A percentile compares a stretch with the other conserved stretches of the same genome.
Evolutionary conservation across 495 filamentous ascomycete genomes (phyloP).

Genomic region (Annulohypoxylon nitens): DNA sequence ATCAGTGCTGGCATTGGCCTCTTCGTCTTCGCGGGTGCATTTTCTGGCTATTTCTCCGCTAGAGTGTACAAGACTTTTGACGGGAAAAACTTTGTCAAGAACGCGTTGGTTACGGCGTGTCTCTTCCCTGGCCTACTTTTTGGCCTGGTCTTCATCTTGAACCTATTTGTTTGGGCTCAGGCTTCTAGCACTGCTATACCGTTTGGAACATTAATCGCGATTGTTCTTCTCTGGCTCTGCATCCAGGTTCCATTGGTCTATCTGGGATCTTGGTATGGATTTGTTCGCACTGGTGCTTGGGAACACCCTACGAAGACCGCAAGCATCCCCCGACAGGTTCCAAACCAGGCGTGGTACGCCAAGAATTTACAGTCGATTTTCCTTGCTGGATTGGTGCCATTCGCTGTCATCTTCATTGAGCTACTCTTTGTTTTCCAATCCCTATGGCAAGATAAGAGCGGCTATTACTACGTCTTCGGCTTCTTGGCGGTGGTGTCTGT

Average conservation of each 20-base stretch:
- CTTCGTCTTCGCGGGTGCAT: slow-evolving; percentile 88
- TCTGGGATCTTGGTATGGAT: slow-evolving; percentile 85
- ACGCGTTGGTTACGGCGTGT: slow-evolving; percentile 84
- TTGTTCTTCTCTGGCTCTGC: slow-evolving; percentile 86
- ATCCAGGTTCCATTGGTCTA: slow-evolving; percentile 93
- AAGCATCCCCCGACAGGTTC: slow-evolving; percentile 79
- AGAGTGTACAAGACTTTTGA: slow-evolving; percentile 90
- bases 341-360: slow-evolving; percentile 84
- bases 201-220: slow-evolving; percentile 83
- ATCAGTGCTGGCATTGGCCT: slow-evolving; percentile 88
- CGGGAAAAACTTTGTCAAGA: slow-evolving; percentile 82
- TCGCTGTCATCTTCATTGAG: slow-evolving; percentile 94
- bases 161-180: slow-evolving; percentile 95
- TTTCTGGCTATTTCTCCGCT: slow-evolving; percentile 93
- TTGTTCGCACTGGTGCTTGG: slow-evolving; percentile 74
- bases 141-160: slow-evolving; percentile 82
- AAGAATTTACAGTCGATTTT: slow-evolving; percentile 71
- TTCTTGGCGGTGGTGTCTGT: slow-evolving; percentile 82
- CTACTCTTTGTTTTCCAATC: slow-evolving; percentile 92
- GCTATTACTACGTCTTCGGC: slow-evolving; percentile 95
- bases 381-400: slow-evolving; percentile 86
- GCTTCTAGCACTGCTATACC: slow-evolving; percentile 92
- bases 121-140: slow-evolving; percentile 90
- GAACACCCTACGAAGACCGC: slow-evolving; percentile 90
- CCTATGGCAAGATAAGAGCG: slow-evolving; percentile 92